phyloP scores from a whole-genome alignment of 306 rosid species.

The Glycine soja region DNA sequence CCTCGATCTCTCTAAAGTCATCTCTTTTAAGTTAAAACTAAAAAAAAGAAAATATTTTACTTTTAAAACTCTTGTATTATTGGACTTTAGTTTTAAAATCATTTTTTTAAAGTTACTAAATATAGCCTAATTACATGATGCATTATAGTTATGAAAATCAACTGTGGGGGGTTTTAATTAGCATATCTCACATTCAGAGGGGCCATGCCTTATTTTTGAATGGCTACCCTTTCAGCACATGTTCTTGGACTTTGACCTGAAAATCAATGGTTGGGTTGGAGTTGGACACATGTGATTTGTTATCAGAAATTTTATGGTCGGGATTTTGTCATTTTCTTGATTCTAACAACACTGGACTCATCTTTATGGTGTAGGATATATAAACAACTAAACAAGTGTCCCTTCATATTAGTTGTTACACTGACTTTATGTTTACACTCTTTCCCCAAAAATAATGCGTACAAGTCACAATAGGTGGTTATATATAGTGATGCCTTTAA shows the following conservation, averaged over 20 bases:
- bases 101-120: too few species aligned
- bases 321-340: slow-evolving; percentile 38
- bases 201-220: slow-evolving; percentile 23
- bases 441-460: slow-evolving; percentile 3
- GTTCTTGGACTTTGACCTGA: slow-evolving; percentile 55
- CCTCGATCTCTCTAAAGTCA: too few species aligned
- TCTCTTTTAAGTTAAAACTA: too few species aligned
- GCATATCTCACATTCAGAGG: slow-evolving; percentile 9
- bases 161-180: neutral
- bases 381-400: neutral
- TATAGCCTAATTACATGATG: too few species aligned
- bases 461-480: slow-evolving; percentile 37
- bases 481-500: neutral
- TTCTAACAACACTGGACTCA: too few species aligned
- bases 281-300: slow-evolving; percentile 21
- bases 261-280: slow-evolving; percentile 44
- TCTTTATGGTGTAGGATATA: neutral
- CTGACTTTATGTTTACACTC: slow-evolving; percentile 16
- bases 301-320: neutral
- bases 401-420: slow-evolving; percentile 37
- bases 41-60: neutral
- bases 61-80: too few species aligned
- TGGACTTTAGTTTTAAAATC: too few species aligned
- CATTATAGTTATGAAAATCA: slow-evolving; percentile 1
- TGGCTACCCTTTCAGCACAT: slow-evolving; percentile 9